phyloP scores from a whole-genome alignment of 768 basidiomycete genomes.

The Mycena pura region DNA sequence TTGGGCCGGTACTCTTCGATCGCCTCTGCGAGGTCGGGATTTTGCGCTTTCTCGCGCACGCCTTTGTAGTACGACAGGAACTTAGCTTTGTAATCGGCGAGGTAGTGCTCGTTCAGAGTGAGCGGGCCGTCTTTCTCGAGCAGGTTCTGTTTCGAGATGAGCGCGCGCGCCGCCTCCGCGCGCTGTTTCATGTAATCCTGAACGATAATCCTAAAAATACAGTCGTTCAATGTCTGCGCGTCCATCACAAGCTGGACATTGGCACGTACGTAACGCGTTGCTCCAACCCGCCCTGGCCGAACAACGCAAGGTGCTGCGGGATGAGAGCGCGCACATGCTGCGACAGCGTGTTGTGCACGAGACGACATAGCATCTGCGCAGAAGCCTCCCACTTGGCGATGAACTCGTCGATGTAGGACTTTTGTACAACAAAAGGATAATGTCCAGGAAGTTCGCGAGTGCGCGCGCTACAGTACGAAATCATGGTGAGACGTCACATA shows the following conservation, averaged over 20 bases:
- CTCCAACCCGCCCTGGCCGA: slow-evolving; percentile 59
- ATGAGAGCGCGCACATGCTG: slow-evolving; percentile 52
- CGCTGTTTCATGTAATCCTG: slow-evolving; percentile 56
- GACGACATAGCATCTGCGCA: slow-evolving; percentile 48
- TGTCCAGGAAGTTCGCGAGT: slow-evolving; percentile 75
- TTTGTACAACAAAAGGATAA: slow-evolving; percentile 68
- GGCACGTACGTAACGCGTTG: slow-evolving; percentile 52
- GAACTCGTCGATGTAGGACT: slow-evolving; percentile 52
- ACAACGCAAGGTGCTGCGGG: slow-evolving; percentile 53
- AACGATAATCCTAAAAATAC: slow-evolving; percentile 51
- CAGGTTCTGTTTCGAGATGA: slow-evolving; percentile 54
- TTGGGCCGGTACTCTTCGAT: slow-evolving; percentile 30
- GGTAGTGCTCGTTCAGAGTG: slow-evolving; percentile 58
- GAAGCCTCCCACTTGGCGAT: slow-evolving; percentile 57
- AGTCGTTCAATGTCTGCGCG: slow-evolving; percentile 29
- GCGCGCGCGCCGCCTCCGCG: slow-evolving; percentile 43
- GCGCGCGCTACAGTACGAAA: slow-evolving; percentile 53
- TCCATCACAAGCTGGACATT: neutral
- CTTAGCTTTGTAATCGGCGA: slow-evolving; percentile 50
- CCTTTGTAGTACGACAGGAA: slow-evolving; percentile 58
- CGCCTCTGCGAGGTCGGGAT: slow-evolving; percentile 29
- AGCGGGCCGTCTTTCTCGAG: slow-evolving; percentile 53
- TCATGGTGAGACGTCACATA: neutral
- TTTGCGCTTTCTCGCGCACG: slow-evolving; percentile 40
- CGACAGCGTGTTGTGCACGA: slow-evolving; percentile 41